phyloP scores from a whole-genome alignment of 306 rosid species.

The Dryas alaskensis region DNA sequence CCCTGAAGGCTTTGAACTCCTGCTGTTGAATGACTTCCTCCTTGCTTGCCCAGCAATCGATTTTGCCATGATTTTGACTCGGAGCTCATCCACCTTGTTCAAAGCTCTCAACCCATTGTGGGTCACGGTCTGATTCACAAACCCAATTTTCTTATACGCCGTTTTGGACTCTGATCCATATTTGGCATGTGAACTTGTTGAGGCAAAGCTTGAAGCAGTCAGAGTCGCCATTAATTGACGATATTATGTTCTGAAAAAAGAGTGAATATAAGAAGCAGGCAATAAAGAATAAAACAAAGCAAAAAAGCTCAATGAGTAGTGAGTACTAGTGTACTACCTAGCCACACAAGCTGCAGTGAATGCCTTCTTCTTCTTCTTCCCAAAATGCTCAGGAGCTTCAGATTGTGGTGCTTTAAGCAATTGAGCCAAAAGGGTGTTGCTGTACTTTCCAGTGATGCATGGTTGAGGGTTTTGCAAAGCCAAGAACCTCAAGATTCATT shows the following conservation, averaged over 20 bases:
- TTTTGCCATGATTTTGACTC: constrained; percentile 24
- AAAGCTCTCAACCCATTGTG: constrained; percentile 52
- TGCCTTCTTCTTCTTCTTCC: background rate
- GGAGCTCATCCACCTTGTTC: constrained; percentile 50
- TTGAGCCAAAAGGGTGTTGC: background rate
- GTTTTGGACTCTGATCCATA: constrained; percentile 33
- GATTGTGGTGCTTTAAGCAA: background rate
- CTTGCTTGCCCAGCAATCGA: constrained; percentile 17
- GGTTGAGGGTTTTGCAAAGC: background rate
- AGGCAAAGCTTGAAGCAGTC: constrained; percentile 46
- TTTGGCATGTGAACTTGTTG: constrained; percentile 32
- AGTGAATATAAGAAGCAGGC: background rate
- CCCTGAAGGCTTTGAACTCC: constrained; percentile 32
- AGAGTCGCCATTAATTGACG: constrained; percentile 46
- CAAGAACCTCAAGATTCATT: constrained; percentile 11
- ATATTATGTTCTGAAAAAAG: constrained; percentile 24
- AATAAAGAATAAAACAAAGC: background rate
- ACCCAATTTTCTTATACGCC: constrained; percentile 24
- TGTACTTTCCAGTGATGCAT: background rate
- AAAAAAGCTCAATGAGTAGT: background rate
- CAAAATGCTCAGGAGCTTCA: background rate
- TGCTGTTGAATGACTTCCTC: constrained; percentile 18
- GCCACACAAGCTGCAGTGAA: background rate
- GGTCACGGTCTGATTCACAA: constrained; percentile 30
- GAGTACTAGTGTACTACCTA: background rate